phyloP scores from a whole-genome alignment of 495 filamentous ascomycete genomes.

The Terfezia claveryi region DNA sequence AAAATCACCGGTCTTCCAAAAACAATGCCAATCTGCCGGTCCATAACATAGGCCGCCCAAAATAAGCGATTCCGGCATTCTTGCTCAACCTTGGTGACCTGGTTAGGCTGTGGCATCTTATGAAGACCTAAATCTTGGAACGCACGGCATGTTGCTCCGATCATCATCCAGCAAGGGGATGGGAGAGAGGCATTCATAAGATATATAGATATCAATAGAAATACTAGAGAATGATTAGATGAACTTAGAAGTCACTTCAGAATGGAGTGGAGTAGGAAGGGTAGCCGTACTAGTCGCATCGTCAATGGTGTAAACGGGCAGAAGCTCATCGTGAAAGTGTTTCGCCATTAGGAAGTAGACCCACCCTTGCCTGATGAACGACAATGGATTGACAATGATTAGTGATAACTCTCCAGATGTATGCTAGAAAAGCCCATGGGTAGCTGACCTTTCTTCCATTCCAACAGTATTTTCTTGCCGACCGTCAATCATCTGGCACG shows the following conservation, averaged over 20 bases:
- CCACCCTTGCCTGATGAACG: conserved; percentile 14
- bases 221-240: conserved; percentile 4
- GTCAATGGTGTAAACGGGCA: conserved; percentile 14
- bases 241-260: not conserved
- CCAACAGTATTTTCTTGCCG: conserved; percentile 1
- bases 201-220: conserved; percentile 17
- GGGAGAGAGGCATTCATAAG: conserved; percentile 18
- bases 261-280: not conserved
- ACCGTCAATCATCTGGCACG: conserved; percentile 15
- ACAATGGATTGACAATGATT: conserved; percentile 1
- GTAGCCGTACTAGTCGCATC: conserved; percentile 14
- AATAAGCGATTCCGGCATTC: conserved; percentile 17
- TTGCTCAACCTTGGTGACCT: conserved; percentile 7
- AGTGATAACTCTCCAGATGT: not conserved
- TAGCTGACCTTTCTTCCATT: conserved; percentile 12
- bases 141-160: conserved; percentile 15
- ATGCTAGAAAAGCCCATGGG: not conserved
- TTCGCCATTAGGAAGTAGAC: conserved; percentile 16
- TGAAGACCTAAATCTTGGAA: conserved; percentile 18
- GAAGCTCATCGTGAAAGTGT: conserved; percentile 16
- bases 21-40: conserved; percentile 15
- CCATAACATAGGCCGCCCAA: conserved; percentile 19
- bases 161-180: conserved; percentile 19
- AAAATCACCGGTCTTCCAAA: conserved; percentile 15
- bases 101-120: conserved; percentile 6